phyloP scores from a whole-genome alignment of 805 yeast species.

The Cyberlindnera suaveolens region DNA sequence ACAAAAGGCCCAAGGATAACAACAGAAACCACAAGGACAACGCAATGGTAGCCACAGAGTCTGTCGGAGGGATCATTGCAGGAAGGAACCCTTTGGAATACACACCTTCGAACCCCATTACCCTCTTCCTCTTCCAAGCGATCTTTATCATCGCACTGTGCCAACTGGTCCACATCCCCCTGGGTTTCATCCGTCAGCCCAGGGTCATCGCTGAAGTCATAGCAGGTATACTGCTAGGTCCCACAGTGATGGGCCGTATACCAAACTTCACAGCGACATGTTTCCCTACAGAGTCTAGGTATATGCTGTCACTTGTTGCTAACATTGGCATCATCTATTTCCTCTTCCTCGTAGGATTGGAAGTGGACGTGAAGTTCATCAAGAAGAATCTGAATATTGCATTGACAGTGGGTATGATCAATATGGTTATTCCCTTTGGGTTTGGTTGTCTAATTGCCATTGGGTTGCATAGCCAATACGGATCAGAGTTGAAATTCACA shows the following conservation, averaged over 20 bases:
- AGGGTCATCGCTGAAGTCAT: conserved; percentile 78
- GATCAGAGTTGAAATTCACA: conserved; percentile 47
- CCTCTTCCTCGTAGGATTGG: conserved; percentile 72
- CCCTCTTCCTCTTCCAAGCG: conserved; percentile 66
- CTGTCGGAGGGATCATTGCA: conserved; percentile 49
- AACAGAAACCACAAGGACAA: too few species aligned
- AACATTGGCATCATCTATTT: conserved; percentile 71
- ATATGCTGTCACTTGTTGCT: conserved; percentile 61
- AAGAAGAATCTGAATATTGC: conserved; percentile 57
- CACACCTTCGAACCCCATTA: conserved; percentile 51
- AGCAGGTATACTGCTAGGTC: conserved; percentile 70
- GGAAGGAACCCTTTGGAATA: conserved; percentile 67
- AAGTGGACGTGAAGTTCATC: conserved; percentile 65
- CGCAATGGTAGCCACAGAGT: too few species aligned
- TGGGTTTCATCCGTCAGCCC: conserved; percentile 63
- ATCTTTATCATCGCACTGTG: conserved; percentile 54
- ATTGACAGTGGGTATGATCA: conserved; percentile 58
- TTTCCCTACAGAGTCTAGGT: conserved; percentile 58
- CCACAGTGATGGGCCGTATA: conserved; percentile 66
- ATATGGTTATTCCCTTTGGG: conserved; percentile 76
- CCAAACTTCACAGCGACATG: conserved; percentile 60
- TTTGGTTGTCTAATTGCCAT: conserved; percentile 67
- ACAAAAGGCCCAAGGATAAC: too few species aligned
- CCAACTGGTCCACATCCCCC: conserved; percentile 53
- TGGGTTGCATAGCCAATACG: conserved; percentile 40